Evolutionary conservation across 176 grass and related monocot species (phyloP), one percentile per base, ranked within the genome.

Genomic region (Phyllostachys edulis): DNA sequence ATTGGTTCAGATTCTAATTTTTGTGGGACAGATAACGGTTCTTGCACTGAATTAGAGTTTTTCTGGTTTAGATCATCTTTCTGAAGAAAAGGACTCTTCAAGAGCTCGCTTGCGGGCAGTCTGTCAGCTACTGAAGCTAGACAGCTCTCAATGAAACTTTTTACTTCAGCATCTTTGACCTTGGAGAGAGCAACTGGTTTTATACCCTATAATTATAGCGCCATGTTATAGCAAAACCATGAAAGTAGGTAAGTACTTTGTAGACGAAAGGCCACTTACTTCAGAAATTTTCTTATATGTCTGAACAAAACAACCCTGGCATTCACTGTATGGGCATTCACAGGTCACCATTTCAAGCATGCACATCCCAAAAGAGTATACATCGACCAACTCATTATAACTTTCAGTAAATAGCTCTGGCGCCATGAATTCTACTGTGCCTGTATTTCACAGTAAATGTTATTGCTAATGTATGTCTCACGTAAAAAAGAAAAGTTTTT

Each of bases 351-450:
- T 79, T 76, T 92, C 90, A 11, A 92, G 86, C 78, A 92, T 92
- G 50, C 87, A 92, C 87, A 89, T 87, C 36, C 90, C 90, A 29
- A 89, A 89, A 17, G 90, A 92, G 72, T 92, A 89, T 84, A 89
- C 87, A 63, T 88, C 90, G 15, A 88, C 90, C 49, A 88, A 34
- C 2, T 34, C 32, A 34, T 75, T 88, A 24, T 92, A 92, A 55
- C 68, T 73, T 34, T 34, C 80, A 55, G 77, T 85, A n/a, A 84
- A 89, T 2, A 92, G 56, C 67, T 92, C 87, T 36, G 84, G 87
- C 44, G 90, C 84, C 90, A 89, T 89, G 64, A 92, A 92, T 45
- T 92, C 87, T 51, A 86, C 54, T 2, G 84, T 92, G 27, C 90
- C 90, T 92, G 73, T 37, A 92, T 73, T 76, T 75, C 64, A 38